phyloP scores from a whole-genome alignment of 306 rosid species.

The Castanea sativa region DNA sequence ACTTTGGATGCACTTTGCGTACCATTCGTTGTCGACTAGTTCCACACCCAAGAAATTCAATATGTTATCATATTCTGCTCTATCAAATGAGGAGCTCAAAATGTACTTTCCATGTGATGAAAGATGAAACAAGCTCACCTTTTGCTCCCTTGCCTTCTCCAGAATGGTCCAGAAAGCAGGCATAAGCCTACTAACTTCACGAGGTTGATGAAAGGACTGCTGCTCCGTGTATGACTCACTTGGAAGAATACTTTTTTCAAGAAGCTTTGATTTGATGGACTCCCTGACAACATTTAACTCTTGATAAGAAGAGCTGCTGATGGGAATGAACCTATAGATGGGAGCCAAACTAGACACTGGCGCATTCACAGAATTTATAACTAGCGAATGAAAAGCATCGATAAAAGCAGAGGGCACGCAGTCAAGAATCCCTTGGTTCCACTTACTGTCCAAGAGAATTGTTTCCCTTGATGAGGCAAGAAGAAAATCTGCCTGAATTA shows the following conservation, averaged over 20 bases:
- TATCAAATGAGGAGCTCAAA: conserved; percentile 52
- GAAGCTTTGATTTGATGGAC: conserved; percentile 38
- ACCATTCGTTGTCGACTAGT: conserved; percentile 48
- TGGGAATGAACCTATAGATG: conserved; percentile 55
- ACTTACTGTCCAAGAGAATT: conserved; percentile 57
- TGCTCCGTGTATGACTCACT: conserved; percentile 48
- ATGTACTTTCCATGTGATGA: conserved; percentile 53
- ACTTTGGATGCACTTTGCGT: conserved; percentile 60
- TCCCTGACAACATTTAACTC: conserved; percentile 51
- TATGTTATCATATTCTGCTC: conserved; percentile 27
- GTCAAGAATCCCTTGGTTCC: conserved; percentile 77
- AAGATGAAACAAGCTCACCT: conserved; percentile 40
- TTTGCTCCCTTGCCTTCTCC: conserved; percentile 32
- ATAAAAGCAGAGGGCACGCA: conserved; percentile 62
- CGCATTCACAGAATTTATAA: conserved; percentile 29
- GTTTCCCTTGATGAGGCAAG: conserved; percentile 74
- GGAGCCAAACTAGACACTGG: conserved; percentile 46
- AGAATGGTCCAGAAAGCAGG: conserved; percentile 63
- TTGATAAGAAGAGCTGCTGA: conserved; percentile 30
- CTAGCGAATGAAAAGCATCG: conserved; percentile 58
- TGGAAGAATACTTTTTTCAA: conserved; percentile 52
- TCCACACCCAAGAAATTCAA: conserved; percentile 50
- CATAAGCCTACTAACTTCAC: conserved; percentile 57
- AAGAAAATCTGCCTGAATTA: conserved; percentile 76
- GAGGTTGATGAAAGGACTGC: conserved; percentile 60